Evolutionary conservation across 2,329 filamentous ascomycete species (phyloP).

Genomic region (Fusarium pseudograminearum): DNA sequence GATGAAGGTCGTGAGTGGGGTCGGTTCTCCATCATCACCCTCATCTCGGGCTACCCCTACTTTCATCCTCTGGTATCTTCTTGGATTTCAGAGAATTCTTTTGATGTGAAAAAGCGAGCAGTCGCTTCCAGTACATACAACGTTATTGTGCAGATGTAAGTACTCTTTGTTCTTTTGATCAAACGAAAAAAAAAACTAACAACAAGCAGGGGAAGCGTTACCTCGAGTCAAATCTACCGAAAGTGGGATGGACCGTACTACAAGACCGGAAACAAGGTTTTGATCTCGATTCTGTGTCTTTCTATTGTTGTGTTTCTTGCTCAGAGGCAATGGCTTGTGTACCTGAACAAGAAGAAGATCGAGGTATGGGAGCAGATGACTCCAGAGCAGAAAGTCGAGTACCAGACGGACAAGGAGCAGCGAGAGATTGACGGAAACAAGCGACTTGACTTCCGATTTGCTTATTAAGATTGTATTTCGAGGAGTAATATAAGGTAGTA

Average conservation of each 20-base stretch:
- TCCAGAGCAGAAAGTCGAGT: slow-evolving; percentile 57
- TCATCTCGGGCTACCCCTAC: slow-evolving; percentile 68
- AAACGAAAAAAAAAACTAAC: slow-evolving; percentile 4
- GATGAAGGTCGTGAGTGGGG: slow-evolving; percentile 63
- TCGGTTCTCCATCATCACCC: slow-evolving; percentile 62
- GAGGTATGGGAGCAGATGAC: slow-evolving; percentile 60
- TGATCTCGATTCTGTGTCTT: slow-evolving; percentile 64
- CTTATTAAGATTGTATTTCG: slow-evolving; percentile 48
- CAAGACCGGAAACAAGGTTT: slow-evolving; percentile 67
- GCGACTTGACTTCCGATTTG: slow-evolving; percentile 64
- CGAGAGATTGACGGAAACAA: slow-evolving; percentile 63
- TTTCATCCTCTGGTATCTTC: slow-evolving; percentile 66
- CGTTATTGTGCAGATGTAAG: slow-evolving; percentile 59
- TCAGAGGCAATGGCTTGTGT: slow-evolving; percentile 59
- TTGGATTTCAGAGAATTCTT: slow-evolving; percentile 64
- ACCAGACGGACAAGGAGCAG: slow-evolving; percentile 59
- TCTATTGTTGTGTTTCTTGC: slow-evolving; percentile 63
- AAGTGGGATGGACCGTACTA: slow-evolving; percentile 67
- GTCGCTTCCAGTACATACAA: slow-evolving; percentile 63
- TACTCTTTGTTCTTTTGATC: accelerated
- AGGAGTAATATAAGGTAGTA: neutral
- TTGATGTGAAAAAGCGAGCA: slow-evolving; percentile 63
- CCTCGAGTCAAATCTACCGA: slow-evolving; percentile 62
- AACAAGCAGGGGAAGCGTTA: slow-evolving; percentile 53
- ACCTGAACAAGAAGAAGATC: slow-evolving; percentile 63